Percentiles rank a stretch among this genome's conserved stretches.
Evolutionary conservation across 2,329 filamentous ascomycete genomes (phyloP).

Genomic region (Fusarium albidum): DNA sequence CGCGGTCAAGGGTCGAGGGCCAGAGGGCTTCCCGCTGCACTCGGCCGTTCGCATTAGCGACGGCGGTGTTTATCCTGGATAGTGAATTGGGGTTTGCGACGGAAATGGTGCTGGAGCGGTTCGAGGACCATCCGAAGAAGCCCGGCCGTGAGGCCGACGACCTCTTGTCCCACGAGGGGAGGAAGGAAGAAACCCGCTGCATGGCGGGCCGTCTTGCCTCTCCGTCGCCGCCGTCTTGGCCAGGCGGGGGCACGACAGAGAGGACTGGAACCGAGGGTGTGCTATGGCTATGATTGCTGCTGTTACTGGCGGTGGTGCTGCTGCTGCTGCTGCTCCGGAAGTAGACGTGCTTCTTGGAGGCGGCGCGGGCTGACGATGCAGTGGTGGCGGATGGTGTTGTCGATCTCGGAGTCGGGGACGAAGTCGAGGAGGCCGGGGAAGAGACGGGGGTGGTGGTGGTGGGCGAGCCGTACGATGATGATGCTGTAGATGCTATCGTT

Average conservation of each 20-base stretch:
- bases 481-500: conserved; percentile 27
- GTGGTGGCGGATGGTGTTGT: conserved; percentile 28
- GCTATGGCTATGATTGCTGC: conserved; percentile 44
- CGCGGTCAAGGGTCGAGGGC: conserved; percentile 85
- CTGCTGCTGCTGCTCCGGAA: conserved; percentile 21
- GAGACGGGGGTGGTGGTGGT: conserved; percentile 31
- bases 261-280: conserved; percentile 34
- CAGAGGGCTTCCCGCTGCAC: conserved; percentile 75
- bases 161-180: conserved; percentile 56
- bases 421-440: conserved; percentile 30
- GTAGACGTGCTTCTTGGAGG: conserved; percentile 29
- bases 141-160: conserved; percentile 43
- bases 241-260: conserved; percentile 45
- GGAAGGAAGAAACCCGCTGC: conserved; percentile 55
- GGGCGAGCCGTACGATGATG: conserved; percentile 27
- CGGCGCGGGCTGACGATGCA: conserved; percentile 15
- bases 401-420: conserved; percentile 33
- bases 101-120: conserved; percentile 54
- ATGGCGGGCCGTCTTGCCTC: conserved; percentile 48
- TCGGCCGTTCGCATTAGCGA: conserved; percentile 43
- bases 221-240: conserved; percentile 46
- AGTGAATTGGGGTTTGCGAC: conserved; percentile 33
- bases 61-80: conserved; percentile 46
- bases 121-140: conserved; percentile 55
- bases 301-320: conserved; percentile 22